These are phyloP conservation scores for Coleophoma eucalyptorum DNA, from an alignment of 2,329 filamentous ascomycete species.

Conservation along the genomic window DNA sequence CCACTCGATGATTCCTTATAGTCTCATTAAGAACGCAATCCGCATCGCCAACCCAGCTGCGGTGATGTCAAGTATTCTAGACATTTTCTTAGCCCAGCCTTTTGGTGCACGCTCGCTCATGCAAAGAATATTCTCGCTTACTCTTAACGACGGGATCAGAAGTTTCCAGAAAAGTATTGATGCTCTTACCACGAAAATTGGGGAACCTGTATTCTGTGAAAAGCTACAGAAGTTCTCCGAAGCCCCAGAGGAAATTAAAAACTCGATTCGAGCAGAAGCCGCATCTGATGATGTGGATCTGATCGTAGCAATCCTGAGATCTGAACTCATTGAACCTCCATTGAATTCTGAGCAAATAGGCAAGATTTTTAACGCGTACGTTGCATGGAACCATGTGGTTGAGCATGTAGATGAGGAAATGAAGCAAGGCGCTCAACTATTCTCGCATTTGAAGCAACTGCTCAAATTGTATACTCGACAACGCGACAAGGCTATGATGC, in stretches of 20 bases:
- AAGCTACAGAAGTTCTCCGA: slow-evolving; percentile 82
- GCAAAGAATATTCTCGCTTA: slow-evolving; percentile 91
- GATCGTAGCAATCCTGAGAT: slow-evolving; percentile 79
- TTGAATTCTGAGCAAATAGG: slow-evolving; percentile 74
- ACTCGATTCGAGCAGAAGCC: slow-evolving; percentile 70
- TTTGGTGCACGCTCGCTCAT: slow-evolving; percentile 87
- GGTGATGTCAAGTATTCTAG: slow-evolving; percentile 93
- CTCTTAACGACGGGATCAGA: slow-evolving; percentile 84
- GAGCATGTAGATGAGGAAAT: slow-evolving; percentile 88
- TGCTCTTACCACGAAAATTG: slow-evolving; percentile 69
- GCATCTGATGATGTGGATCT: slow-evolving; percentile 73
- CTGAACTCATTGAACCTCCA: slow-evolving; percentile 69
- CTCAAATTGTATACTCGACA: slow-evolving; percentile 89
- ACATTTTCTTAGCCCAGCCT: slow-evolving; percentile 93
- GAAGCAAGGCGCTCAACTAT: slow-evolving; percentile 84
- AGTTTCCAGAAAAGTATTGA: slow-evolving; percentile 86
- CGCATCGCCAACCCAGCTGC: slow-evolving; percentile 93
- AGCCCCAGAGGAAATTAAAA: slow-evolving; percentile 71
- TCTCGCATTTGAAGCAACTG: slow-evolving; percentile 91
- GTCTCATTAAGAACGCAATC: slow-evolving; percentile 92
- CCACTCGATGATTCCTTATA: slow-evolving; percentile 91
- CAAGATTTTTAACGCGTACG: slow-evolving; percentile 88
- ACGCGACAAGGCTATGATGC: slow-evolving; percentile 96
- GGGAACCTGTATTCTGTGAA: slow-evolving; percentile 71
- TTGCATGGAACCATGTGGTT: slow-evolving; percentile 92